A percentile compares a stretch with the other conserved stretches of the same genome.
Conservation (phyloP, 2,329 filamentous ascomycete genomes). For the Colletotrichum orchidophilum region DNA sequence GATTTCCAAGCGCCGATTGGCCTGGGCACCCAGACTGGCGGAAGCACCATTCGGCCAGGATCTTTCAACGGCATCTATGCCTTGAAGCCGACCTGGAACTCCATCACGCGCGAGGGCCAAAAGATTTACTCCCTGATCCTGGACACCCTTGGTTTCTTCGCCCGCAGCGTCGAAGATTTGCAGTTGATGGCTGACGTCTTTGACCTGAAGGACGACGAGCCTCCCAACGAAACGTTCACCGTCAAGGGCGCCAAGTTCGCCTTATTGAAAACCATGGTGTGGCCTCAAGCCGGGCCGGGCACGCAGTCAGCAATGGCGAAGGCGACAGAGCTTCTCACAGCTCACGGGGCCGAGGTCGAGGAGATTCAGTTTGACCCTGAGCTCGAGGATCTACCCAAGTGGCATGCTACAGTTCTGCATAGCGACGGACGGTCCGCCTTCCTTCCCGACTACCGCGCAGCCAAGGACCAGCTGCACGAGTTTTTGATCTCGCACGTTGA, state of each 20-base stretch:
- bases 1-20: constrained; percentile 70
- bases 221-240: constrained; percentile 38
- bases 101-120: constrained; percentile 69
- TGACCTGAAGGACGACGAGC: constrained; percentile 60
- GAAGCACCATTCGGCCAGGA: constrained; percentile 70
- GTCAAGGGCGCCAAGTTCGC: constrained; percentile 63
- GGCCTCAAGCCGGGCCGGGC: constrained; percentile 55
- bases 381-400: constrained; percentile 59
- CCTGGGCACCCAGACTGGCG: constrained; percentile 73
- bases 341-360: constrained; percentile 62
- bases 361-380: constrained; percentile 62
- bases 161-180: constrained; percentile 66
- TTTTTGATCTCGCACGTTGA: constrained; percentile 61
- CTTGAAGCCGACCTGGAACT: constrained; percentile 73
- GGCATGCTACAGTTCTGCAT: constrained; percentile 60
- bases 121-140: constrained; percentile 66
- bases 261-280: constrained; percentile 62
- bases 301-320: constrained; percentile 52
- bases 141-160: constrained; percentile 71
- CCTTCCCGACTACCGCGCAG: constrained; percentile 59
- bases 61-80: constrained; percentile 73
- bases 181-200: constrained; percentile 65
- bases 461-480: constrained; percentile 56
- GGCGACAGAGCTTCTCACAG: constrained; percentile 49
- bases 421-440: constrained; percentile 64